Conservation (phyloP, 73 alveolate species). For the Blepharisma stoltei region DNA sequence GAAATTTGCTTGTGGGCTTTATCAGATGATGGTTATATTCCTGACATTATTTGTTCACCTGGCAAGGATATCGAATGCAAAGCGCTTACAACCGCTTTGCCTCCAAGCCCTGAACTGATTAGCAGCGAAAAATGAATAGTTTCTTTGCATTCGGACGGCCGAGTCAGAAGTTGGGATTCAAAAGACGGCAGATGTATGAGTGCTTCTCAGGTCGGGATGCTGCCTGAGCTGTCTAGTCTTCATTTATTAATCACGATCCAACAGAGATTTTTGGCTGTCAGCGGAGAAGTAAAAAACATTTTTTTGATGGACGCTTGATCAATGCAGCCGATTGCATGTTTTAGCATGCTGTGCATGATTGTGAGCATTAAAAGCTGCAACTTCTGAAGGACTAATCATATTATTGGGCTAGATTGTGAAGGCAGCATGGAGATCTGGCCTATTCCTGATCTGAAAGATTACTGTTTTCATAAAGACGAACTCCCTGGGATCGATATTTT, state of each 20-base stretch:
- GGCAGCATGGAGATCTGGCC: background rate
- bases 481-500: background rate
- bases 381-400: background rate
- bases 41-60: background rate
- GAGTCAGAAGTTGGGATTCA: slow-evolving; percentile 49
- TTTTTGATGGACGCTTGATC: background rate
- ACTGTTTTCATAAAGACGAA: background rate
- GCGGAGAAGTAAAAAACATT: background rate
- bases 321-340: background rate
- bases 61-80: background rate
- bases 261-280: background rate
- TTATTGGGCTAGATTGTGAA: background rate
- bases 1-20: background rate
- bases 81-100: background rate
- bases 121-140: slow-evolving; percentile 30
- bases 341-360: background rate
- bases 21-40: background rate
- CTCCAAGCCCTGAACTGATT: slow-evolving; percentile 12
- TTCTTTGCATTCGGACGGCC: slow-evolving; percentile 46
- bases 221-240: slow-evolving; percentile 12
- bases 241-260: background rate
- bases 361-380: background rate
- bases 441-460: background rate
- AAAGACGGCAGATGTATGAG: slow-evolving; percentile 60
- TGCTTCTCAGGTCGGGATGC: slow-evolving; percentile 45